Conservation (phyloP, 805 yeast species). For the Komagataella phaffii region DNA sequence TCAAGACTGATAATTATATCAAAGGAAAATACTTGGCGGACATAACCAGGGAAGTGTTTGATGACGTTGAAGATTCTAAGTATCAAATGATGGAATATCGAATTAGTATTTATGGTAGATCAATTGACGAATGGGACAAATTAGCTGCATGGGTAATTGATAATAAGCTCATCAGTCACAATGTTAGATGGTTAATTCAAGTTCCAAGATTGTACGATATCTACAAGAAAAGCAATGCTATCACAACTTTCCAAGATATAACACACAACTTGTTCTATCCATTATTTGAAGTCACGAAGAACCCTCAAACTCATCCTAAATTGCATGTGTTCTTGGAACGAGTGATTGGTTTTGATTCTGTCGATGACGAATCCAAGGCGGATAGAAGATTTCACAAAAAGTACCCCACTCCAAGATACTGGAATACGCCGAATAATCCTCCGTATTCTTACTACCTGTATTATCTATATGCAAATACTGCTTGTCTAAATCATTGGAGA, state of each 20-base stretch:
- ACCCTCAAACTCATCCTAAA: constrained; percentile 86
- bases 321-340: constrained; percentile 78
- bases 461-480: constrained; percentile 75
- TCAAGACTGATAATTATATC: constrained; percentile 90
- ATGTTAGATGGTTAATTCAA: constrained; percentile 95
- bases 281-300: constrained; percentile 73
- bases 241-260: constrained; percentile 61
- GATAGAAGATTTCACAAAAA: constrained; percentile 75
- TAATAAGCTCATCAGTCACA: constrained; percentile 80
- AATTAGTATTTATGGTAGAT: constrained; percentile 88
- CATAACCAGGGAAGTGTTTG: constrained; percentile 83
- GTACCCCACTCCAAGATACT: constrained; percentile 73
- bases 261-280: constrained; percentile 75
- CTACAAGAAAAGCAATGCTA: constrained; percentile 65
- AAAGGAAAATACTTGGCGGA: constrained; percentile 86
- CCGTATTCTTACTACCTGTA: constrained; percentile 96
- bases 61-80: constrained; percentile 87
- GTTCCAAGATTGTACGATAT: constrained; percentile 88
- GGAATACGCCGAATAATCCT: constrained; percentile 75
- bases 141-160: constrained; percentile 93
- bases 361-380: constrained; percentile 91
- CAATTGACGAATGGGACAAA: constrained; percentile 87
- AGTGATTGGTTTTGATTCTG: constrained; percentile 96
- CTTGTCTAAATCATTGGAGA: constrained; percentile 81
- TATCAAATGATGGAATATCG: constrained; percentile 97